phyloP scores from a whole-genome alignment of 192 early-diverging fungal species.

The Radiomyces spectabilis region DNA sequence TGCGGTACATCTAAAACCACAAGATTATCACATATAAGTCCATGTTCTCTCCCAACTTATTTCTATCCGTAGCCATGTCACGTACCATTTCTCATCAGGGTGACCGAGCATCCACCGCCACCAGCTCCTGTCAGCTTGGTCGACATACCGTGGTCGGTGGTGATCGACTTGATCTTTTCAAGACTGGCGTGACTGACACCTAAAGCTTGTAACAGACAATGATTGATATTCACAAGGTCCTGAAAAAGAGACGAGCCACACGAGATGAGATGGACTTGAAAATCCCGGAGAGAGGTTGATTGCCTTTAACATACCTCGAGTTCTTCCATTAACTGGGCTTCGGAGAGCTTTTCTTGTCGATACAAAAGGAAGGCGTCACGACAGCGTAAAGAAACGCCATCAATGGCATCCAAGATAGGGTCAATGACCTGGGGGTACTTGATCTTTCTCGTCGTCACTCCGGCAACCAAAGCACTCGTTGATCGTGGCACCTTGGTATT shows the following conservation, averaged over 20 bases:
- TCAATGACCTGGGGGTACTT: constrained; percentile 54
- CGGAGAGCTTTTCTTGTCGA: neutral
- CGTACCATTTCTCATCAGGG: constrained; percentile 60
- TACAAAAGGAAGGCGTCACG: constrained; percentile 27
- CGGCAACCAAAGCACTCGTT: constrained; percentile 80
- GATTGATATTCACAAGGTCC: constrained; percentile 81
- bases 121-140: constrained; percentile 96
- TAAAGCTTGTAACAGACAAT: constrained; percentile 65
- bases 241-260: constrained; percentile 13
- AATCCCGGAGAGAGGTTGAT: too few species aligned
- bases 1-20: constrained; percentile 24
- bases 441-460: constrained; percentile 54
- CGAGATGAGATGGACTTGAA: neutral
- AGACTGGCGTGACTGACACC: constrained; percentile 81
- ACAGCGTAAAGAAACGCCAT: constrained; percentile 43
- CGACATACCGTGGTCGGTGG: constrained; percentile 48
- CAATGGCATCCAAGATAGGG: constrained; percentile 60
- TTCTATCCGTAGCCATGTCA: too few species aligned
- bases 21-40: neutral
- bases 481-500: constrained; percentile 87
- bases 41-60: neutral
- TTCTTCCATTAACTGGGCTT: constrained; percentile 5
- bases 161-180: constrained; percentile 69
- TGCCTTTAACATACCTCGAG: constrained; percentile 23
- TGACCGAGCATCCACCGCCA: constrained; percentile 93